Percentiles rank a stretch among this genome's conserved stretches.
Conservation (phyloP, 2,329 filamentous ascomycete species). For the Botrytis aclada region DNA sequence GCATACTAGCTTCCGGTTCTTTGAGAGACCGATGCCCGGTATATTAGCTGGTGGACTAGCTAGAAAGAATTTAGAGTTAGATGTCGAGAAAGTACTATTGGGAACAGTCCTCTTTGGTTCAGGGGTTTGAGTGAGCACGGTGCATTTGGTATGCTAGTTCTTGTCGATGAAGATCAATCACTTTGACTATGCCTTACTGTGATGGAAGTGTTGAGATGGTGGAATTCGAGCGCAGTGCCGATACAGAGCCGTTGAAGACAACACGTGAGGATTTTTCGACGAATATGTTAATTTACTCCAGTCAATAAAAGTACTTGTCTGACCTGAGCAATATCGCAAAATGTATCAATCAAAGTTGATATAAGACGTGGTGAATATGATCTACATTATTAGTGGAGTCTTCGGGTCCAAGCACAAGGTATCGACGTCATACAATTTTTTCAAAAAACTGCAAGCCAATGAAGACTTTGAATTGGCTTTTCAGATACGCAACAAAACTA, state of each 20-base stretch:
- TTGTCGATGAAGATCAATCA: background rate
- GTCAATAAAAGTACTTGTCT: background rate
- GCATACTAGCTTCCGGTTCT: background rate
- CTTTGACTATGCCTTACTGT: background rate
- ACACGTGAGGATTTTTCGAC: background rate
- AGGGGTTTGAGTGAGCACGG: background rate
- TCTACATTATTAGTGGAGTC: background rate
- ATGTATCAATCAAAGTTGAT: background rate
- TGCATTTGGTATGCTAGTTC: background rate
- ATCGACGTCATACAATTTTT: background rate
- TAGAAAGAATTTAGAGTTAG: background rate
- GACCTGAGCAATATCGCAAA: background rate
- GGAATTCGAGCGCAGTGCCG: background rate
- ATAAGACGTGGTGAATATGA: background rate
- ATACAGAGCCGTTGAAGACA: background rate
- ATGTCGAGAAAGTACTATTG: background rate
- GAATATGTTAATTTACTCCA: background rate
- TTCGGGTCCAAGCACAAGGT: background rate
- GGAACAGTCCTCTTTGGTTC: background rate
- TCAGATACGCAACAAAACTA: background rate
- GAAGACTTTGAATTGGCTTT: background rate
- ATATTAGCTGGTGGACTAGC: background rate
- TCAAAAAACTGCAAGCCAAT: background rate
- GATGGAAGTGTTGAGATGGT: no score
- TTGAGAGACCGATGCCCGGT: background rate